These are phyloP conservation scores for Saprolegnia diclina DNA, from an alignment of 352 stramenopile species.

Conservation along the genomic window DNA sequence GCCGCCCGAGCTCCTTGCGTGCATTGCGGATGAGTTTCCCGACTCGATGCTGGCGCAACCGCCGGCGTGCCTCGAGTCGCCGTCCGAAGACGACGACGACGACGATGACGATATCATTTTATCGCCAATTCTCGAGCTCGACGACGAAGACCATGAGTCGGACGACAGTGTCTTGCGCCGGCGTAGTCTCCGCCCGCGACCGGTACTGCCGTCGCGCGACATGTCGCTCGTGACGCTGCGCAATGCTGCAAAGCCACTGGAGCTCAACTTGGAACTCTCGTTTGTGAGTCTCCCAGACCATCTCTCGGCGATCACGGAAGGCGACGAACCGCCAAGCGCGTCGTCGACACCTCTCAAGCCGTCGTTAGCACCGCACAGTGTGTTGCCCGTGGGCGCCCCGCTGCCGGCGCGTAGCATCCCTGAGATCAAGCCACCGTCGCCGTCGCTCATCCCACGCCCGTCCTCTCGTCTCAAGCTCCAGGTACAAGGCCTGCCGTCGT, in stretches of 20 bases:
- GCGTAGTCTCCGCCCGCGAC: background rate
- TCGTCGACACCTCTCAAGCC: too few relatives aligned
- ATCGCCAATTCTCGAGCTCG: constrained; percentile 4
- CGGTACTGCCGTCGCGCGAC: background rate
- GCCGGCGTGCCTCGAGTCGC: background rate
- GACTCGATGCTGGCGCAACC: constrained; percentile 5
- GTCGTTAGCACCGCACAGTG: too few relatives aligned
- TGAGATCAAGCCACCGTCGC: too few relatives aligned
- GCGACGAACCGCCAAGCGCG: too few relatives aligned
- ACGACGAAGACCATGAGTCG: constrained; percentile 10
- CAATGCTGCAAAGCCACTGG: background rate
- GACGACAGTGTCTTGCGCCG: background rate
- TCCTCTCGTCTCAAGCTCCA: too few relatives aligned
- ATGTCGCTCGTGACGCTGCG: background rate
- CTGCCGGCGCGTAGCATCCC: too few relatives aligned
- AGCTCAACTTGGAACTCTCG: too few relatives aligned
- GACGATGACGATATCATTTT: background rate
- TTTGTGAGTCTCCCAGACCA: too few relatives aligned
- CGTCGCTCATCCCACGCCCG: too few relatives aligned
- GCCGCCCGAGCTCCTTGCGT: background rate
- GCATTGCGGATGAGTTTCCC: constrained; percentile 10
- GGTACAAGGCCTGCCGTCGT: too few relatives aligned
- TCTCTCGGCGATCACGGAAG: too few relatives aligned
- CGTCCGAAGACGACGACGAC: background rate
- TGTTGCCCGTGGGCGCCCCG: too few relatives aligned